Evolutionary conservation across 768 basidiomycete species (phyloP).

Genomic region (Naematelia encephala): DNA sequence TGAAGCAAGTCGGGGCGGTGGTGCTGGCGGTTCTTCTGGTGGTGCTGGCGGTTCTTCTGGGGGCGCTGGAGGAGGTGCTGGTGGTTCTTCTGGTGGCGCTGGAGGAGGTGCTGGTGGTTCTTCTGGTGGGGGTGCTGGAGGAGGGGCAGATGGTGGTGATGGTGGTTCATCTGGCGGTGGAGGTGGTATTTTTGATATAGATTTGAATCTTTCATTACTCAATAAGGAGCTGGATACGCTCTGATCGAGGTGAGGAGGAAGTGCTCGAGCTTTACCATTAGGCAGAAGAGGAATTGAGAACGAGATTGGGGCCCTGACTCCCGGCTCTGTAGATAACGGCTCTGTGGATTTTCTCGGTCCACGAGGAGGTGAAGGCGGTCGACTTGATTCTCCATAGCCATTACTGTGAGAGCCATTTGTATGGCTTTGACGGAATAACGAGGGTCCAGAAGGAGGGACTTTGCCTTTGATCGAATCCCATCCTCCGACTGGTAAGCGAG

Average conservation of each 20-base stretch:
- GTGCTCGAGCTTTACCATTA: conserved; percentile 2
- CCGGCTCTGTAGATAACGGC: background rate
- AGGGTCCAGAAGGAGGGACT: background rate
- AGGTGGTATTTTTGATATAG: no score
- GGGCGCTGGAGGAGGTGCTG: background rate
- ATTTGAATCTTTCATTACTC: no score
- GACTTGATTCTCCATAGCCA: background rate
- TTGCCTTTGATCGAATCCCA: background rate
- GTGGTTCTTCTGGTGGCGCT: background rate
- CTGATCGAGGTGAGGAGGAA: background rate
- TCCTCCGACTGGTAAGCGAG: background rate
- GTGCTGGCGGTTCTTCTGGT: background rate
- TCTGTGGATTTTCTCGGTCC: background rate
- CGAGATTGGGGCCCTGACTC: background rate
- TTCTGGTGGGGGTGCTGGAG: background rate
- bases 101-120: conserved; percentile 9
- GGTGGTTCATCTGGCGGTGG: background rate
- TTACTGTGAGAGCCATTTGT: background rate
- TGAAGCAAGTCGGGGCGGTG: conserved; percentile 5
- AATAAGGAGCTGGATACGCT: no score
- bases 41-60: conserved; percentile 1
- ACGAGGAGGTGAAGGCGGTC: background rate
- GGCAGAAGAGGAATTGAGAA: background rate
- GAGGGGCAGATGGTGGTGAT: background rate
- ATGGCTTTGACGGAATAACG: background rate